Base-by-base conservation (phyloP, 257 asterid genomes). In the Forsythia suspensa region DNA sequence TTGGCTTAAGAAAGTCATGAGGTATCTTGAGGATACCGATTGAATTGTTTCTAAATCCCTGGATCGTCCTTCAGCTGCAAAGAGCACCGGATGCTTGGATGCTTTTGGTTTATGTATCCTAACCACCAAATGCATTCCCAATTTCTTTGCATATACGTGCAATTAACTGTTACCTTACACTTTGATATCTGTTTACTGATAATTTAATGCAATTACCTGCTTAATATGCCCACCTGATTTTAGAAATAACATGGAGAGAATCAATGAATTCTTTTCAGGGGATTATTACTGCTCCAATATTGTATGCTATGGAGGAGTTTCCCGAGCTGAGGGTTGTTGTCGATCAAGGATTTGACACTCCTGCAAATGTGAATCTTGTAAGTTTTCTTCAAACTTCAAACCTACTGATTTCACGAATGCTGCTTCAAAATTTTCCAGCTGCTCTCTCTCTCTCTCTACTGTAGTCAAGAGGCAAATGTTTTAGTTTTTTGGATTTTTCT, bases 291-390 rank as follows among this genome's bases (percentile, higher is more conserved):
- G 99, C 98, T 83, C 98, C 99, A 8, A 91, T 93, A 77, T 80
- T 95, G 82, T 94, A 92, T 37, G 99, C 99, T 40, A 90, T 93
- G 81, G 99, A 96, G 84, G 99, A 94, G 82, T 94, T 73, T 80
- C 98, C 98, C 20, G 92, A 94, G 77, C 89, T 96, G 78, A 94
- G 91, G 29, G 24, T 73, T 29, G 83, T 96, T 51, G 86, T 93
- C 3, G 91, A 90, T 77, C 84, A 66, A 84, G 99, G 99, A 55
- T 92, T 96, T 74, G 98, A 91, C 52, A 85, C 82, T 75, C 88
- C 97, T 39, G 87, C 82, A 21, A 91, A 93, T 71, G 97, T 93
- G 74, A 91, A 93, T 71, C 92, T 68, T n/a, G 98, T 92, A 86
- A 90, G 97, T 86, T 80, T 21, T 71, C 21, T 41, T 4, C 38